Conservation (phyloP, 768 basidiomycete genomes). For the Amanita exitialis region DNA sequence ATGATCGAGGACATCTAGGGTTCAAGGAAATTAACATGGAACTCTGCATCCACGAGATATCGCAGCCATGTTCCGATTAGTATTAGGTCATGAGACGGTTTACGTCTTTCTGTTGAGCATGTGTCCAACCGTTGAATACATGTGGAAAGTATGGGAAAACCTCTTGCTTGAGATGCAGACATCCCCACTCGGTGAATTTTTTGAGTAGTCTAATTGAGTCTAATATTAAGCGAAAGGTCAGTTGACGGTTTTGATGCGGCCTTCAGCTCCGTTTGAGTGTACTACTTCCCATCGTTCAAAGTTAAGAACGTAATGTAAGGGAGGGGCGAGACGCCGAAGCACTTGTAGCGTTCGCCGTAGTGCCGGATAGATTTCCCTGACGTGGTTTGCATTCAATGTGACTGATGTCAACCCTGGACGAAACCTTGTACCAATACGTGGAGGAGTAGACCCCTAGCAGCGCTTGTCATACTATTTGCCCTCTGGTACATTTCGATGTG, state of each 20-base stretch:
- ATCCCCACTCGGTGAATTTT: slow-evolving; percentile 1
- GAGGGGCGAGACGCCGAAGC: not conserved
- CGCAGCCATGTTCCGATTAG: not conserved
- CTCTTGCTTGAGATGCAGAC: not conserved
- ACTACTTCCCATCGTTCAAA: not conserved
- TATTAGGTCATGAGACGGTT: not conserved
- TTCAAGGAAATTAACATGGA: not conserved
- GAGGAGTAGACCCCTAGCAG: not conserved
- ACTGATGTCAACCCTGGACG: not conserved
- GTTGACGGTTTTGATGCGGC: not conserved
- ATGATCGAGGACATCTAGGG: not conserved
- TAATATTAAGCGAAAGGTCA: slow-evolving; percentile 1
- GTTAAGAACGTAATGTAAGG: not conserved
- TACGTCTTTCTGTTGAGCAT: not conserved
- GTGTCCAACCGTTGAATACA: not conserved
- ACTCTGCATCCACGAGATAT: not conserved
- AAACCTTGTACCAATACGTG: not conserved
- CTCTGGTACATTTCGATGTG: not conserved
- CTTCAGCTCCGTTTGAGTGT: not conserved
- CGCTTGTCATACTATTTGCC: not conserved
- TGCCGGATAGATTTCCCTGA: not conserved
- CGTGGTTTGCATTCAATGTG: not conserved
- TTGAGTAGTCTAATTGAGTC: not conserved
- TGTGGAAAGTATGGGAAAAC: not conserved
- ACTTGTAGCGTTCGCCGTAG: not conserved